phyloP scores from a whole-genome alignment of 129 eudicot species.

The Flaveria bidentis region DNA sequence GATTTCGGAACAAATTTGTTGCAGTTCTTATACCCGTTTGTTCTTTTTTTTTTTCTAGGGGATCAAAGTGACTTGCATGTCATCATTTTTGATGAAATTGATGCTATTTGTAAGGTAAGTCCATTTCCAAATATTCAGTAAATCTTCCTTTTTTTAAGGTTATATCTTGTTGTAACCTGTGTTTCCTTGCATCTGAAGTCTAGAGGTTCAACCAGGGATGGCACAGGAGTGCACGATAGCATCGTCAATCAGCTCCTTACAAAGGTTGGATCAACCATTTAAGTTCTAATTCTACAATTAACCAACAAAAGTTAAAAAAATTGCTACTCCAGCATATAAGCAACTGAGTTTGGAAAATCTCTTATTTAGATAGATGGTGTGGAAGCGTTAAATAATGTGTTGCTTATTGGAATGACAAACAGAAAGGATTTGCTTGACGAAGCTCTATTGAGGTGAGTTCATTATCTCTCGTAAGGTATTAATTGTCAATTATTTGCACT shows the following conservation, averaged over 20 bases:
- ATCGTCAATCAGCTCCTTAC: conserved; percentile 99
- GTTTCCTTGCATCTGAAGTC: conserved; percentile 57
- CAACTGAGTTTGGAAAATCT: conserved; percentile 30
- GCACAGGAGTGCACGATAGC: conserved; percentile 99
- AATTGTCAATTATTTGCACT: neutral
- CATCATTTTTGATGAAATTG: conserved; percentile 97
- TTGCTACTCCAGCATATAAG: neutral
- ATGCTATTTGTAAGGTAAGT: conserved; percentile 94
- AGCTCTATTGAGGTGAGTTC: conserved; percentile 83
- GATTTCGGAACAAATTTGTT: neutral
- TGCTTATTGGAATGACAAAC: conserved; percentile 99
- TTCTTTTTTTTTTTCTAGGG: conserved; percentile 45
- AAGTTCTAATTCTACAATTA: conserved; percentile 11
- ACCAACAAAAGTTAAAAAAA: neutral
- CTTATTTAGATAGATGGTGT: conserved; percentile 89
- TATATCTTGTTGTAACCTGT: conserved; percentile 14
- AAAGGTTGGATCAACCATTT: conserved; percentile 58
- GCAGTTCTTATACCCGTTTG: neutral
- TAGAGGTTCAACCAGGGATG: conserved; percentile 99
- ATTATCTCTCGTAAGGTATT: conserved; percentile 16
- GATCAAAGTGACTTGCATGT: conserved; percentile 98
- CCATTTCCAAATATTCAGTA: neutral
- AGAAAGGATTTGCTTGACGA: conserved; percentile 98
- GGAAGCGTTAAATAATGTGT: conserved; percentile 93
- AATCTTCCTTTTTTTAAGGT: neutral